Percentiles rank a stretch among this genome's conserved stretches.
Conservation (phyloP, 2,329 filamentous ascomycete genomes). For the Fusarium xylarioides region DNA sequence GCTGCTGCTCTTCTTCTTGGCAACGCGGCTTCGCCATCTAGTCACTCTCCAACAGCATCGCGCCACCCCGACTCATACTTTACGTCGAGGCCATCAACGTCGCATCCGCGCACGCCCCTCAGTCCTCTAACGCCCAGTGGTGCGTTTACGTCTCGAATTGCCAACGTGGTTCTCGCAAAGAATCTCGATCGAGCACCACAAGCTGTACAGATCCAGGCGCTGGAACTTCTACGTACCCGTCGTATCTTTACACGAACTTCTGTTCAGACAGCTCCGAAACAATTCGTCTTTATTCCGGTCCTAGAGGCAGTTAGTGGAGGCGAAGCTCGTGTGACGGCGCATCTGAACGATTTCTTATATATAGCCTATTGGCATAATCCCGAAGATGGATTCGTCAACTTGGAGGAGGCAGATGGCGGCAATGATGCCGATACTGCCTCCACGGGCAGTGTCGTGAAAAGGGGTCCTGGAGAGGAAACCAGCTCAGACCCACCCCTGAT, state of each 20-base stretch:
- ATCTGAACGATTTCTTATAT: slow-evolving; percentile 84
- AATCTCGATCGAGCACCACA: slow-evolving; percentile 79
- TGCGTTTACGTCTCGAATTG: slow-evolving; percentile 60
- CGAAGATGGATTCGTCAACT: slow-evolving; percentile 76
- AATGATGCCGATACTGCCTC: slow-evolving; percentile 48
- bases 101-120: slow-evolving; percentile 36
- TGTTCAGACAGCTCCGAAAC: slow-evolving; percentile 77
- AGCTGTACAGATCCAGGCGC: slow-evolving; percentile 82
- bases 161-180: slow-evolving; percentile 84
- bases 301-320: slow-evolving; percentile 61
- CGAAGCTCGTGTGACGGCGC: slow-evolving; percentile 59
- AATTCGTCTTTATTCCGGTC: slow-evolving; percentile 84
- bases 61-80: slow-evolving; percentile 47
- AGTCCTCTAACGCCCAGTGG: slow-evolving; percentile 44
- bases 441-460: slow-evolving; percentile 58
- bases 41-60: slow-evolving; percentile 39
- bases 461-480: slow-evolving; percentile 36
- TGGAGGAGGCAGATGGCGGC: slow-evolving; percentile 67
- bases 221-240: slow-evolving; percentile 80
- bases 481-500: slow-evolving; percentile 49
- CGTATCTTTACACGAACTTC: slow-evolving; percentile 80
- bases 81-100: slow-evolving; percentile 35
- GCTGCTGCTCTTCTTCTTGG: slow-evolving; percentile 71
- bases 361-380: slow-evolving; percentile 86
- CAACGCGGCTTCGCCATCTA: slow-evolving; percentile 33